Percentiles rank a stretch among this genome's conserved stretches.
Evolutionary conservation across 2,329 filamentous ascomycete genomes (phyloP).

Genomic region (Penicillium sp.): DNA sequence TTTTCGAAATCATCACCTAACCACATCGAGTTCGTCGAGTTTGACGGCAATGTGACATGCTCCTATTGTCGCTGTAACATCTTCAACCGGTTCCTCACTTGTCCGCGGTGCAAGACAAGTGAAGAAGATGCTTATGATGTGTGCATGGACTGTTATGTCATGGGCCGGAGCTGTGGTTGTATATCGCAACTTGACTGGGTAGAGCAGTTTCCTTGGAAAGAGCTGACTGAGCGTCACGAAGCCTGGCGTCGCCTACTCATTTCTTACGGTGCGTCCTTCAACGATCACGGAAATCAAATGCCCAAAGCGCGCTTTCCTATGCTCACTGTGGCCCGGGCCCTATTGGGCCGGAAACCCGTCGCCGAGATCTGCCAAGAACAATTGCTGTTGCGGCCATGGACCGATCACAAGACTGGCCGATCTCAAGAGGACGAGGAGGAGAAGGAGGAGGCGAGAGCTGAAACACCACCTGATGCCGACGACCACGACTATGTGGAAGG

Average conservation of each 20-base stretch:
- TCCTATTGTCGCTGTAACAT: conserved; percentile 95
- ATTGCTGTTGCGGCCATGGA: conserved; percentile 70
- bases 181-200: conserved; percentile 82
- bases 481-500: conserved; percentile 51
- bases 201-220: conserved; percentile 84
- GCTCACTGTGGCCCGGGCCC: conserved; percentile 63
- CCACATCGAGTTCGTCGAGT: conserved; percentile 69
- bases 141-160: conserved; percentile 97
- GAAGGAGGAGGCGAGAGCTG: conserved; percentile 30
- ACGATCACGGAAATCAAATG: conserved; percentile 54
- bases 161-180: conserved; percentile 89
- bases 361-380: conserved; percentile 95
- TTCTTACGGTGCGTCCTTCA: conserved; percentile 35
- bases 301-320: conserved; percentile 55
- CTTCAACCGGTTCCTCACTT: conserved; percentile 94
- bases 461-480: conserved; percentile 17
- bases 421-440: neutral
- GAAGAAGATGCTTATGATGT: conserved; percentile 86
- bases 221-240: conserved; percentile 73
- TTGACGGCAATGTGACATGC: conserved; percentile 88
- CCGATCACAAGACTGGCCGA: conserved; percentile 62
- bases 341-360: conserved; percentile 67
- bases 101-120: conserved; percentile 69
- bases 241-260: conserved; percentile 75
- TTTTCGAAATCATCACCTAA: conserved; percentile 59